Percentiles rank a stretch among this genome's conserved stretches.
Conservation (phyloP, 805 yeast genomes). For the Metahyphopichia silvanorum region DNA sequence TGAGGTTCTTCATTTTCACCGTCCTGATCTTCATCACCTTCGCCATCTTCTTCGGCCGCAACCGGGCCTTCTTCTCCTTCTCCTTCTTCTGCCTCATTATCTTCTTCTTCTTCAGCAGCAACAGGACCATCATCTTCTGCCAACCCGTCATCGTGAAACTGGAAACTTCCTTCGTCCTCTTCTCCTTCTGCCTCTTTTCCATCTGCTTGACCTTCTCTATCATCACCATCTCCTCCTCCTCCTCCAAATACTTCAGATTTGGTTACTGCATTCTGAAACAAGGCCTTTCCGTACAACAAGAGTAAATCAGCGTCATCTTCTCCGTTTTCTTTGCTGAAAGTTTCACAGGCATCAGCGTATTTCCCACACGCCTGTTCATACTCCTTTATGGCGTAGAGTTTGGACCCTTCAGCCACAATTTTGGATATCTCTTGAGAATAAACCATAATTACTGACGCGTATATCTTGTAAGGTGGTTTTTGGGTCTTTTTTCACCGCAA, state of each 20-base stretch:
- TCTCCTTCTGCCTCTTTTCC: conserved; percentile 18
- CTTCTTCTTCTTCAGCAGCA: conserved; percentile 13
- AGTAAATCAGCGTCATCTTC: conserved; percentile 75
- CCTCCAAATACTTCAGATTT: conserved; percentile 76
- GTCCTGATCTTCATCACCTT: conserved; percentile 7
- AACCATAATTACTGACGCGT: conserved; percentile 9
- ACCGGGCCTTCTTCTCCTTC: conserved; percentile 50
- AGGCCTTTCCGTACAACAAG: conserved; percentile 72
- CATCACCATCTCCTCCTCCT: conserved; percentile 17
- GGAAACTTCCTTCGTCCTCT: conserved; percentile 24
- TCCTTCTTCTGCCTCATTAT: conserved; percentile 17
- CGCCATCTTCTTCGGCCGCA: conserved; percentile 26
- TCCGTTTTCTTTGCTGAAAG: conserved; percentile 42
- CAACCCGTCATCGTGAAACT: conserved; percentile 23
- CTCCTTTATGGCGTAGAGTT: conserved; percentile 59
- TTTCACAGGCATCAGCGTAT: conserved; percentile 73
- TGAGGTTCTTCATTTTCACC: conserved; percentile 15
- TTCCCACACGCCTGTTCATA: conserved; percentile 66
- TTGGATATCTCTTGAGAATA: conserved; percentile 43
- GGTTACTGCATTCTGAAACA: conserved; percentile 73
- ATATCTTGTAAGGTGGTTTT: not conserved
- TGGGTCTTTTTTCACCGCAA: not conserved
- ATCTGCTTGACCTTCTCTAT: conserved; percentile 17
- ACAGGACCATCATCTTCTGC: conserved; percentile 14
- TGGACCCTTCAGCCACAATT: conserved; percentile 59